A percentile compares a stretch with the other conserved stretches of the same genome.
Evolutionary conservation across 768 basidiomycete species (phyloP).

Genomic region (Kwoniella sp.): DNA sequence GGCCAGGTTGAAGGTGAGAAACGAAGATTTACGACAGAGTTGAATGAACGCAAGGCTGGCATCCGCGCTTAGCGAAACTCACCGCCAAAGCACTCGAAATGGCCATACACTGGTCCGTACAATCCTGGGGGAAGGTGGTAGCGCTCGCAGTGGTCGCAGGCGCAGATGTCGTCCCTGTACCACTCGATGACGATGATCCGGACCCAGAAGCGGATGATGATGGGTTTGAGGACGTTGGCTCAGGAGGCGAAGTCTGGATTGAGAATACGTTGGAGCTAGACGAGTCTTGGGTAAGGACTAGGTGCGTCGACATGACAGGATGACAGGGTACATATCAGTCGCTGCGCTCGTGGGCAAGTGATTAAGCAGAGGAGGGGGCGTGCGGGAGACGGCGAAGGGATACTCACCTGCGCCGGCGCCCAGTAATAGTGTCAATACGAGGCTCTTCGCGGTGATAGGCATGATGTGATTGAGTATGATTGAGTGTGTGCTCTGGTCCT

Average conservation of each 20-base stretch:
- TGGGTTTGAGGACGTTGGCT: conserved; percentile 3
- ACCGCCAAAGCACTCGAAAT: conserved; percentile 17
- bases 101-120: conserved; percentile 4
- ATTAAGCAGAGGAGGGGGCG: not conserved
- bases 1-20: no score
- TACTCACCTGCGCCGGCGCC: conserved; percentile 2
- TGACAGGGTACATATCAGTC: no score
- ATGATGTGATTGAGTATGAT: not conserved
- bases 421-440: conserved; percentile 1
- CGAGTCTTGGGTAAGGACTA: conserved; percentile 16
- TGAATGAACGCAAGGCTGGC: not conserved
- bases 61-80: not conserved
- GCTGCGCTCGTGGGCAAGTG: no score
- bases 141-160: conserved; percentile 3
- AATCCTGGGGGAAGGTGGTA: conserved; percentile 8
- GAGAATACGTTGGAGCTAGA: conserved; percentile 14
- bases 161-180: conserved; percentile 7
- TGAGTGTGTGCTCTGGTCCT: no score
- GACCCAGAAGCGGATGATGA: not conserved
- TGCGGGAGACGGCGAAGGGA: not conserved
- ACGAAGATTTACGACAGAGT: no score
- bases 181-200: not conserved
- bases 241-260: conserved; percentile 26
- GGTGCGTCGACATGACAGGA: no score
- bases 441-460: not conserved